Evolutionary conservation across 495 filamentous ascomycete species (phyloP).

Genomic region (Aspergillus affinis): DNA sequence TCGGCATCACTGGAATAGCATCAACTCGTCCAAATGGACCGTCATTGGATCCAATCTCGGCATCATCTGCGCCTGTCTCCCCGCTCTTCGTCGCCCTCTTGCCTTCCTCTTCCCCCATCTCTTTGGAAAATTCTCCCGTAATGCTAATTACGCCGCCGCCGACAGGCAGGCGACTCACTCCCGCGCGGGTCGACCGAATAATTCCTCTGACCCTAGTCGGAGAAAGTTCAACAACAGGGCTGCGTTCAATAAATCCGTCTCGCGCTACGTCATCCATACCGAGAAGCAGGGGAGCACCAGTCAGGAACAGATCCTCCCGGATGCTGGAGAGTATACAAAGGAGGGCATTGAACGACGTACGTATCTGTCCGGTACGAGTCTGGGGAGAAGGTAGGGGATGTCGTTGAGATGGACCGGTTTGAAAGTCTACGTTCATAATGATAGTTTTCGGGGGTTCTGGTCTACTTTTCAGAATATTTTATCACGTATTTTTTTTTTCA

Average conservation of each 20-base stretch:
- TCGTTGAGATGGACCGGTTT: neutral
- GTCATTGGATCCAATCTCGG: slow-evolving; percentile 45
- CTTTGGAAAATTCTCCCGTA: slow-evolving; percentile 8
- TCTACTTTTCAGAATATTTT: neutral
- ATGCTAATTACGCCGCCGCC: neutral
- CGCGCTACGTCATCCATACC: neutral
- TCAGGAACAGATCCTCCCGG: neutral
- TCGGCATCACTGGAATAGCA: slow-evolving; percentile 27
- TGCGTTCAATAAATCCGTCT: slow-evolving; percentile 1
- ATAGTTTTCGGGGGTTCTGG: neutral
- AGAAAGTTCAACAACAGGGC: neutral
- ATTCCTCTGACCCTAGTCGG: neutral
- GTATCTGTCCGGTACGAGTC: neutral
- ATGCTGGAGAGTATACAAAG: neutral
- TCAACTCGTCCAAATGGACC: slow-evolving; percentile 46
- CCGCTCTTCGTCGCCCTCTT: slow-evolving; percentile 34
- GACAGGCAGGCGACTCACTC: neutral
- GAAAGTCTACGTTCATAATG: neutral
- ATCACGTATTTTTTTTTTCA: no score
- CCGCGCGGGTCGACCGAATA: neutral
- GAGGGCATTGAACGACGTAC: slow-evolving; percentile 3
- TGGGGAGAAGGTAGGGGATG: neutral
- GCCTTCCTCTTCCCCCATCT: slow-evolving; percentile 22
- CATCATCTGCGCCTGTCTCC: slow-evolving; percentile 49
- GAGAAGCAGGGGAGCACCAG: neutral